Conservation (phyloP, 2,329 filamentous ascomycete species). For the Pleoardoris graminearum region DNA sequence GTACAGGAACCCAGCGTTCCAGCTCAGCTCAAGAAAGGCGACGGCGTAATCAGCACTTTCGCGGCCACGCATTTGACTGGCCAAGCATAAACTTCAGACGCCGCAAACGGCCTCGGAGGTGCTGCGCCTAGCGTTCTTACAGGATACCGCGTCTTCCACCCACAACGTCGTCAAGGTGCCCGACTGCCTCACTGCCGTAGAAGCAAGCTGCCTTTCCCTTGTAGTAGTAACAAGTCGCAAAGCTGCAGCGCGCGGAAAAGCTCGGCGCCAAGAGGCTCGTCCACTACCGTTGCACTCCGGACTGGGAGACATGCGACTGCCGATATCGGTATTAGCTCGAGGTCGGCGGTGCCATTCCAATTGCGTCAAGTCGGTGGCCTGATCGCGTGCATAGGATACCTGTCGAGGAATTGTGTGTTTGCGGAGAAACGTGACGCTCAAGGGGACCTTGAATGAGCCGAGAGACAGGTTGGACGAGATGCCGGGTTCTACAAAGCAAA, state of each 20-base stretch:
- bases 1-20: constrained; percentile 50
- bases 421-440: constrained; percentile 56
- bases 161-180: constrained; percentile 61
- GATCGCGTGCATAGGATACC: constrained; percentile 49
- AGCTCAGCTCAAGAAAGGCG: constrained; percentile 49
- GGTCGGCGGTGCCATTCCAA: constrained; percentile 54
- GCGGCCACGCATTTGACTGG: constrained; percentile 60
- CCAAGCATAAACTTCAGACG: constrained; percentile 60
- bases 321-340: constrained; percentile 53
- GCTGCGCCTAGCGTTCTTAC: constrained; percentile 62
- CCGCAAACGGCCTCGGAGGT: constrained; percentile 63
- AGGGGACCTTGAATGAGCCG: constrained; percentile 66
- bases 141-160: constrained; percentile 63
- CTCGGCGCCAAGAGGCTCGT: constrained; percentile 63
- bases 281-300: constrained; percentile 62
- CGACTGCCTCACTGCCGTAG: constrained; percentile 60
- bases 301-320: constrained; percentile 61
- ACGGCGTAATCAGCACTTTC: constrained; percentile 70
- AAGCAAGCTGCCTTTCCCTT: constrained; percentile 64
- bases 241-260: constrained; percentile 56
- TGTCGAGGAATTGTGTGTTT: constrained; percentile 59
- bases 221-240: constrained; percentile 63
- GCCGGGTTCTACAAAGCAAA: constrained; percentile 49
- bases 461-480: constrained; percentile 56
- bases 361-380: constrained; percentile 47